These are phyloP conservation scores for Pyrenochaeta sp. DNA, from an alignment of 2,329 filamentous ascomycete genomes.

Conservation along the genomic window DNA sequence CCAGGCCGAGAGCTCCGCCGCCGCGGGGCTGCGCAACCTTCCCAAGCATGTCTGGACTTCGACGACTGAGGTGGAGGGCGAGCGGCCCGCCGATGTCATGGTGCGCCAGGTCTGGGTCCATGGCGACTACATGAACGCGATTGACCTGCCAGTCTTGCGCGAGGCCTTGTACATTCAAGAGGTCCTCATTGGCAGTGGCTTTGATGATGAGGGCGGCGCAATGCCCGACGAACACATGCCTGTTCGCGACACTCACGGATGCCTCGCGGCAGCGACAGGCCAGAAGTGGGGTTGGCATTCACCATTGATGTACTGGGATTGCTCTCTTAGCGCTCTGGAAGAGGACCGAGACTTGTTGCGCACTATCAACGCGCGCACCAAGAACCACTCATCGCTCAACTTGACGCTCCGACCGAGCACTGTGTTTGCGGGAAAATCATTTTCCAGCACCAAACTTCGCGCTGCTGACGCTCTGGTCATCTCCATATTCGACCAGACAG, in stretches of 20 bases:
- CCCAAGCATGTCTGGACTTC: constrained; percentile 85
- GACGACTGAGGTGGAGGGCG: constrained; percentile 68
- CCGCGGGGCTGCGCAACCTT: constrained; percentile 74
- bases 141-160: constrained; percentile 70
- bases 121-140: constrained; percentile 79
- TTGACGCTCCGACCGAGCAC: constrained; percentile 79
- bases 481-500: constrained; percentile 74
- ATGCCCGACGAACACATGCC: constrained; percentile 7
- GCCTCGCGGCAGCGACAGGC: constrained; percentile 57
- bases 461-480: constrained; percentile 82
- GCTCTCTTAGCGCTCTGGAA: constrained; percentile 66
- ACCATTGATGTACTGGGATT: constrained; percentile 83
- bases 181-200: constrained; percentile 65
- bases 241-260: constrained; percentile 26
- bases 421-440: constrained; percentile 83
- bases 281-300: constrained; percentile 82
- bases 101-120: constrained; percentile 86
- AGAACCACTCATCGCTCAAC: constrained; percentile 72
- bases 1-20: constrained; percentile 76
- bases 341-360: constrained; percentile 69
- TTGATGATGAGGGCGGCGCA: constrained; percentile 17
- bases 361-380: constrained; percentile 73
- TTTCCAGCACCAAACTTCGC: constrained; percentile 71
- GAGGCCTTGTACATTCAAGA: constrained; percentile 76
- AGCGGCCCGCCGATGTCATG: constrained; percentile 69